A percentile compares a stretch with the other conserved stretches of the same genome.
phyloP scores from a whole-genome alignment of 116 monocot species.

The Posidonia oceanica region DNA sequence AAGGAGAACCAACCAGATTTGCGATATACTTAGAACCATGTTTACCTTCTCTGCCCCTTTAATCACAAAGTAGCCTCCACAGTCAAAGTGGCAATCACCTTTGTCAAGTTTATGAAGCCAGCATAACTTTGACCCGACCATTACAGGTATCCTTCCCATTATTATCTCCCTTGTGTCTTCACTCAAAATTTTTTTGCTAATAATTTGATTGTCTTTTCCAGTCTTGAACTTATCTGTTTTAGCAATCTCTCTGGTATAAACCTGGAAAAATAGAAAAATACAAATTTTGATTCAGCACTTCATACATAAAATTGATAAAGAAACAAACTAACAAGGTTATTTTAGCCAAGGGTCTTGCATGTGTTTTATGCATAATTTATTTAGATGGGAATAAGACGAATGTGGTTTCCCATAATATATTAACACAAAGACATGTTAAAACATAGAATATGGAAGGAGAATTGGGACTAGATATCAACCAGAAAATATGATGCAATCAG shows the following conservation, averaged over 20 bases:
- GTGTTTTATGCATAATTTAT: too few relatives aligned
- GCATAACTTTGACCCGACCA: constrained; percentile 78
- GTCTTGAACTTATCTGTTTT: constrained; percentile 72
- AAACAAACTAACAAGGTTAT: background rate
- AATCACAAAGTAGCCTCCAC: constrained; percentile 89
- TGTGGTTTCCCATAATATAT: too few relatives aligned
- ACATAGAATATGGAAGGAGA: too few relatives aligned
- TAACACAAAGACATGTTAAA: too few relatives aligned
- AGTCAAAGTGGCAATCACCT: constrained; percentile 82
- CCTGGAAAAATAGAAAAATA: constrained; percentile 24
- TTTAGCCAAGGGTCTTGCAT: background rate
- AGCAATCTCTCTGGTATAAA: constrained; percentile 32
- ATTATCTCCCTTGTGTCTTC: constrained; percentile 46
- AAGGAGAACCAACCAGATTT: background rate
- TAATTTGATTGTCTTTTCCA: constrained; percentile 30
- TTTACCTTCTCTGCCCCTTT: constrained; percentile 95
- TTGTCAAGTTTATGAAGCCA: constrained; percentile 53
- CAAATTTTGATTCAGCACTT: background rate
- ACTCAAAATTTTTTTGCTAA: constrained; percentile 31
- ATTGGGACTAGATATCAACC: too few relatives aligned
- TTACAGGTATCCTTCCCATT: constrained; percentile 76
- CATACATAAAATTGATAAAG: background rate
- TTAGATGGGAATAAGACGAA: background rate
- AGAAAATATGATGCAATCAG: too few relatives aligned
- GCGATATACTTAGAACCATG: background rate